These are phyloP conservation scores for Trichothecium roseum DNA, from an alignment of 2,329 filamentous ascomycete genomes.

Conservation along the genomic window DNA sequence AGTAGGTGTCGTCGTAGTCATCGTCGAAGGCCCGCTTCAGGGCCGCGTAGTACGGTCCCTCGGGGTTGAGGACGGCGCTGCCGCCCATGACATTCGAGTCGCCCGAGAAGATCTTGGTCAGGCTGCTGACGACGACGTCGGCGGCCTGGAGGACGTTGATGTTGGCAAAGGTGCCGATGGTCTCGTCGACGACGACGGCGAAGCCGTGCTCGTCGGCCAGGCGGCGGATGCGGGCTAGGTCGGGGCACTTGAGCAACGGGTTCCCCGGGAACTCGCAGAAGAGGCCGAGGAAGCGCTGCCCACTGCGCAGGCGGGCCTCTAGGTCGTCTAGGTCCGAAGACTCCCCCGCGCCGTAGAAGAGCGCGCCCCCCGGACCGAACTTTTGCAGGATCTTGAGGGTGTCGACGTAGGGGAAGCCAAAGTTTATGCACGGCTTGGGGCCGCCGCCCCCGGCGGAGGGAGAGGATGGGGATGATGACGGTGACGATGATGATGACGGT, in stretches of 20 bases:
- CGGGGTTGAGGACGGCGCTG: constrained; percentile 53
- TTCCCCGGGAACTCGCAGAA: constrained; percentile 97
- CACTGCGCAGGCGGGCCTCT: constrained; percentile 56
- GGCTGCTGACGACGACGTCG: constrained; percentile 85
- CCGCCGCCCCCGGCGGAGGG: constrained; percentile 29
- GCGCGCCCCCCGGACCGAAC: constrained; percentile 70
- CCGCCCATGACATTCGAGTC: constrained; percentile 99
- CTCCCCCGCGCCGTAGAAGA: constrained; percentile 79
- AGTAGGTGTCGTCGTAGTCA: constrained; percentile 82
- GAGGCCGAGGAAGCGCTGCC: constrained; percentile 69
- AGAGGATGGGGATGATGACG: too few relatives aligned
- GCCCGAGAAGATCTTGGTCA: constrained; percentile 95
- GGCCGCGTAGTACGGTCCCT: constrained; percentile 55
- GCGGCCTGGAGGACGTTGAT: constrained; percentile 83
- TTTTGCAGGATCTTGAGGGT: constrained; percentile 92
- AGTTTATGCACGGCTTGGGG: constrained; percentile 68
- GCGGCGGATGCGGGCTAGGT: constrained; percentile 68
- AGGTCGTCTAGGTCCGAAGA: constrained; percentile 73
- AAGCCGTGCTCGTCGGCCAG: constrained; percentile 82
- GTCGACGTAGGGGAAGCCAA: constrained; percentile 96
- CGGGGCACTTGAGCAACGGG: constrained; percentile 74
- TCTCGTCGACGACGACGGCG: constrained; percentile 87
- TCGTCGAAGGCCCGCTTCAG: constrained; percentile 56
- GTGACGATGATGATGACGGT: too few relatives aligned
- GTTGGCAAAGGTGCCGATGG: constrained; percentile 92